A percentile compares a stretch with the other conserved stretches of the same genome.
Evolutionary conservation across 2,329 filamentous ascomycete genomes (phyloP).

Genomic region (Acrodontium crateriforme): DNA sequence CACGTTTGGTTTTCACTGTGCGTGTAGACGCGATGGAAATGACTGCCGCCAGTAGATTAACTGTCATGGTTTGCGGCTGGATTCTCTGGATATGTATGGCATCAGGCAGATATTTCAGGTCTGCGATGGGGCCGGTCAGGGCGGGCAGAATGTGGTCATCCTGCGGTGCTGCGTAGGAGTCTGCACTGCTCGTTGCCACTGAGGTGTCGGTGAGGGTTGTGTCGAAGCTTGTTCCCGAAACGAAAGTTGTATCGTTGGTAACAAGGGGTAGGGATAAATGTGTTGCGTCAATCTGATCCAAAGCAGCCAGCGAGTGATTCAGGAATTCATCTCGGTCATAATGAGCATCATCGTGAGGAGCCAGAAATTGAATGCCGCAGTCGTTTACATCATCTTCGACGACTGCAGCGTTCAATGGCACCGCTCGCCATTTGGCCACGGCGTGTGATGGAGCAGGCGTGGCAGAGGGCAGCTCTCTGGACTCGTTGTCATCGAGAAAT

Average conservation of each 20-base stretch:
- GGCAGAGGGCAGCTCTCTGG: not conserved
- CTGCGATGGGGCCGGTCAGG: constrained; percentile 35
- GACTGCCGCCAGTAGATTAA: constrained; percentile 69
- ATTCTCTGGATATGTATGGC: constrained; percentile 53
- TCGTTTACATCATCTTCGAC: too few relatives aligned
- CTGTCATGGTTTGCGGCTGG: constrained; percentile 64
- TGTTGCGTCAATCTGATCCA: constrained; percentile 52
- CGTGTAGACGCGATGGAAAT: constrained; percentile 57
- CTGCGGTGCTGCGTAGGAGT: constrained; percentile 2
- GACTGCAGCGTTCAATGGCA: constrained; percentile 4
- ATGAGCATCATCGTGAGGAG: constrained; percentile 1
- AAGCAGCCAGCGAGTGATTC: constrained; percentile 59
- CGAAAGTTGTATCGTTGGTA: constrained; percentile 17
- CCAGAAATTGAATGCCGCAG: too few relatives aligned
- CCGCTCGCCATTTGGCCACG: constrained; percentile 14
- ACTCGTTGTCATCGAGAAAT: constrained; percentile 7
- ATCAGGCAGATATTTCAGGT: constrained; percentile 57
- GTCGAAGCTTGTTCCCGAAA: constrained; percentile 25
- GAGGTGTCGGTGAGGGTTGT: constrained; percentile 4
- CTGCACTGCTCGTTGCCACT: constrained; percentile 2
- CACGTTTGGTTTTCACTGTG: constrained; percentile 52
- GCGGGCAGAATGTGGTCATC: constrained; percentile 1
- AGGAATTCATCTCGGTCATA: constrained; percentile 48
- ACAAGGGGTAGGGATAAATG: constrained; percentile 30
- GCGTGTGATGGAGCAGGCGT: constrained; percentile 5